Percentiles rank a stretch among this genome's conserved stretches.
Evolutionary conservation across 2,329 filamentous ascomycete genomes (phyloP).

Genomic region (Xylaria sp.): DNA sequence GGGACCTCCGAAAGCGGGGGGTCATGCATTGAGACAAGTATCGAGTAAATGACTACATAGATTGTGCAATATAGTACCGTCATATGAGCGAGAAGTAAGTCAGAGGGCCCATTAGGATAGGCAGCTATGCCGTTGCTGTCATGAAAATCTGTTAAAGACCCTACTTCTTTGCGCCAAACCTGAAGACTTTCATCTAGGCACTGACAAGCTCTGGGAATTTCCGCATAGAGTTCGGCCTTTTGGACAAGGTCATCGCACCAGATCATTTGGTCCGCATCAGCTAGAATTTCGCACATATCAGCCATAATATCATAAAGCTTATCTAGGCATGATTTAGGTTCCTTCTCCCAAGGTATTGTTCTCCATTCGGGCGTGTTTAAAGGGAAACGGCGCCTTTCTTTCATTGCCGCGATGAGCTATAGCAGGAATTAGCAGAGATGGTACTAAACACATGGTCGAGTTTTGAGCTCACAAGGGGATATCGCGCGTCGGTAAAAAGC

Average conservation of each 20-base stretch:
- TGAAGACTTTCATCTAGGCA: slow-evolving; percentile 29
- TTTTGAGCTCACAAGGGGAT: slow-evolving; percentile 28
- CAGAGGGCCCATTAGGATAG: slow-evolving; percentile 10
- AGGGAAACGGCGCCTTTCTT: slow-evolving; percentile 39
- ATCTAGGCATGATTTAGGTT: slow-evolving; percentile 48
- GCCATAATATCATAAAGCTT: slow-evolving; percentile 37
- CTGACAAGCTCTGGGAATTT: slow-evolving; percentile 22
- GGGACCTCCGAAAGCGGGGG: slow-evolving; percentile 17
- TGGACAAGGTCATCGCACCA: slow-evolving; percentile 25
- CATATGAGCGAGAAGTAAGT: slow-evolving; percentile 34
- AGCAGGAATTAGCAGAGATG: not conserved
- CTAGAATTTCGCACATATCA: slow-evolving; percentile 48
- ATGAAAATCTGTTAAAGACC: slow-evolving; percentile 28
- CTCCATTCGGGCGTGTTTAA: slow-evolving; percentile 49
- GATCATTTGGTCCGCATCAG: slow-evolving; percentile 46
- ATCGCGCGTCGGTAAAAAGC: slow-evolving; percentile 34
- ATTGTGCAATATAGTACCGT: slow-evolving; percentile 36
- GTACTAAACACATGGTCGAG: not conserved
- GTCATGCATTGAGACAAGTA: slow-evolving; percentile 29
- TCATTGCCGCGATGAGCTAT: slow-evolving; percentile 35
- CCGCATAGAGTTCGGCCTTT: not conserved
- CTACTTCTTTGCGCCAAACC: slow-evolving; percentile 28
- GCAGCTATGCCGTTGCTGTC: slow-evolving; percentile 17
- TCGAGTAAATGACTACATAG: slow-evolving; percentile 29
- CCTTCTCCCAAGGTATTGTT: slow-evolving; percentile 47